phyloP scores from a whole-genome alignment of 140 eudicot species.

The Ambrosia hybrid region DNA sequence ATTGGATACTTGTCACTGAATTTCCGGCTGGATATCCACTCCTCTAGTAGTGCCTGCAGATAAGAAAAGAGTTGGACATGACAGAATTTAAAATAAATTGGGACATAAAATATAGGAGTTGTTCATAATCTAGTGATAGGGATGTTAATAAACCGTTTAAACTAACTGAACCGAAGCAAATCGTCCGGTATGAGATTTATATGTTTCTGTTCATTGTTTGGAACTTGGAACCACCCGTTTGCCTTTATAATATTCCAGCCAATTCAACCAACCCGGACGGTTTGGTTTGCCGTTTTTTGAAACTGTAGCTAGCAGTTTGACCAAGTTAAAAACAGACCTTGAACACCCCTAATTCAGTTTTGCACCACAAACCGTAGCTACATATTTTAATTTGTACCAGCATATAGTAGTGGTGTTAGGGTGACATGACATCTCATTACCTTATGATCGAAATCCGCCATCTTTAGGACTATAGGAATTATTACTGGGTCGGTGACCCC shows the following conservation, averaged over 20 bases:
- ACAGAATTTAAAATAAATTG: not conserved
- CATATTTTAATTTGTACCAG: not conserved
- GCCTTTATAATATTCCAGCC: not conserved
- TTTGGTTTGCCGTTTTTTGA: not conserved
- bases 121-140: not conserved
- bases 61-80: constrained; percentile 6
- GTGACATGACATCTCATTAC: constrained; percentile 35
- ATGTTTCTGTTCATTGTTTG: not conserved
- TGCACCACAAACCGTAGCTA: not conserved
- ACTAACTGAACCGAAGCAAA: not conserved
- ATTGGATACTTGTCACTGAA: constrained; percentile 66
- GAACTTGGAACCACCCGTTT: too few relatives aligned
- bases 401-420: not conserved
- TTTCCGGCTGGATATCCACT: constrained; percentile 88
- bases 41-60: constrained; percentile 88
- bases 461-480: constrained; percentile 85
- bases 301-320: not conserved
- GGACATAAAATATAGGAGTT: not conserved
- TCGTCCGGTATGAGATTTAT: not conserved
- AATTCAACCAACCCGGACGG: not conserved
- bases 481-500: constrained; percentile 82
- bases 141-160: not conserved
- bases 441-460: constrained; percentile 99
- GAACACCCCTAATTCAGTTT: not conserved
- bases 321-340: not conserved